These are phyloP conservation scores for Colletotrichum limetticola DNA, from an alignment of 2,329 filamentous ascomycete species.

Conservation along the genomic window DNA sequence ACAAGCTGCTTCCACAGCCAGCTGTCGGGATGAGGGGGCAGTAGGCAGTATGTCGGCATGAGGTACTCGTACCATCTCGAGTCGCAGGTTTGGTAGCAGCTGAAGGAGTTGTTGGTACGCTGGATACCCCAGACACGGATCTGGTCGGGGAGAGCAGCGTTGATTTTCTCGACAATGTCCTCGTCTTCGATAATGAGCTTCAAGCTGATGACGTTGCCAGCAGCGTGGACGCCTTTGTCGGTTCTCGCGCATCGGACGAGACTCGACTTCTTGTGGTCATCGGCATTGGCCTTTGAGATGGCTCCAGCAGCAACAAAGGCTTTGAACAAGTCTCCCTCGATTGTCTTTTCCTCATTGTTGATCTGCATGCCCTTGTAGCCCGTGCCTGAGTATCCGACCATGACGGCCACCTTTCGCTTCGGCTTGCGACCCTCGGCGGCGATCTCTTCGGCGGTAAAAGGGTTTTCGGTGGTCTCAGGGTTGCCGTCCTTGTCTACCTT, in stretches of 20 bases:
- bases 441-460: constrained; percentile 81
- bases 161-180: constrained; percentile 91
- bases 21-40: constrained; percentile 91
- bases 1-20: constrained; percentile 85
- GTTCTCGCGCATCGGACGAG: constrained; percentile 94
- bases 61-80: constrained; percentile 98
- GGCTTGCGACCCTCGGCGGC: constrained; percentile 86
- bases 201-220: constrained; percentile 92
- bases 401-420: constrained; percentile 95
- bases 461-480: constrained; percentile 49
- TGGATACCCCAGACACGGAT: constrained; percentile 96
- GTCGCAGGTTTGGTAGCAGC: constrained; percentile 94
- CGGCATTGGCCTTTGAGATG: constrained; percentile 95
- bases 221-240: constrained; percentile 97
- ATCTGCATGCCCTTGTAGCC: constrained; percentile 99
- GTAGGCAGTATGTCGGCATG: constrained; percentile 90
- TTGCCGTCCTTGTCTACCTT: constrained; percentile 51
- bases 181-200: constrained; percentile 96
- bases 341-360: constrained; percentile 84
- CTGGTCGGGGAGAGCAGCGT: constrained; percentile 83
- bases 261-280: constrained; percentile 96
- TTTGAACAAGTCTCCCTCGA: constrained; percentile 93
- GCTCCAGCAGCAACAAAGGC: constrained; percentile 92
- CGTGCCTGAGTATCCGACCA: constrained; percentile 95
- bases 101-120: constrained; percentile 89